Base-by-base conservation (phyloP, 352 stramenopile genomes). In the Halophytophthora polymorphica region DNA sequence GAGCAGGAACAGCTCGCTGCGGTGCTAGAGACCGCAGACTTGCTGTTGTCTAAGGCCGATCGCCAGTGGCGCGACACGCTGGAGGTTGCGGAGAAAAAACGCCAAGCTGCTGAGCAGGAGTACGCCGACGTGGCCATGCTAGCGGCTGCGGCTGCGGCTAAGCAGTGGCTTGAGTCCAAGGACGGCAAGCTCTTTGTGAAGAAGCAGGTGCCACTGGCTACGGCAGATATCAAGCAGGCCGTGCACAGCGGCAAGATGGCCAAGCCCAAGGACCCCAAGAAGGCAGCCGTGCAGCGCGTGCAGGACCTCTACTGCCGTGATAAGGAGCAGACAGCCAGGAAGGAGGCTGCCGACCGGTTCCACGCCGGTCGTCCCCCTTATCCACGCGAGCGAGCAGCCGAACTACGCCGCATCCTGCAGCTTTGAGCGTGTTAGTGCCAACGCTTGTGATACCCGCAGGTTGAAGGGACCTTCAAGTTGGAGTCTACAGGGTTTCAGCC, bases 191-290 rank as follows among this genome's bases (percentile, higher is more conserved):
- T 43, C 23, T 87, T 71, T 36, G 19, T 85, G 8, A 89, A 88
- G 62, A 77, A 81, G 43, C 70, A 86, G 19, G 53, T 71, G 5
- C 44, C 52, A 2, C 47, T 58, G 3, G 72, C 66, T 5, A 76
- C 59, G 0, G 70, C 72, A 7, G 66, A 86, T 38, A 46, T 88
- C 54, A 88, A 87, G 37, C 53, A 69, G 5, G 61, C 72, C 0
- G 56, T 87, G 6, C 63, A 77, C 34, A 70, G 48, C 12, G 76
- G 78, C 1, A 69, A 58, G 21, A 50, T 83, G 18, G 35, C 54
- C n/a, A 87, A 86, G 37, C 69, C 81, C 6, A 79, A 81, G 45
- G 77, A 86, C 39, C 53, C 84, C 10, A 84, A 83, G 48, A 58
- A 66, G 23, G 72, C 64, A 2, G 77, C 61, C 22, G 57, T 46